Evolutionary conservation across 768 basidiomycete species (phyloP).

Genomic region (Serendipita indica): DNA sequence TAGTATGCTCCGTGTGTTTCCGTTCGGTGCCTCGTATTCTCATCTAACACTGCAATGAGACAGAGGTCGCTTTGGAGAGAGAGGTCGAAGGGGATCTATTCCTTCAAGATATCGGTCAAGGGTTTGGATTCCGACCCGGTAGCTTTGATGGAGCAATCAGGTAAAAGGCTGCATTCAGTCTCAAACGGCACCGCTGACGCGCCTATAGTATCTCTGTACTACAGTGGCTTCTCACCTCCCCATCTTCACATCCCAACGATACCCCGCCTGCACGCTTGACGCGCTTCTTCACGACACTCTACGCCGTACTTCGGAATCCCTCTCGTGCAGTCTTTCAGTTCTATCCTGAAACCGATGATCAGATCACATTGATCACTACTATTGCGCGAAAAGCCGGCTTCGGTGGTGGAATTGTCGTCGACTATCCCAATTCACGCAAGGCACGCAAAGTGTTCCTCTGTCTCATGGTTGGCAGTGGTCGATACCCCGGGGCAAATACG

Average conservation of each 20-base stretch:
- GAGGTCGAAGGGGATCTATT: constrained; percentile 95
- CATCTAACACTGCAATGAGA: not conserved
- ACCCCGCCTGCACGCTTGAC: constrained; percentile 74
- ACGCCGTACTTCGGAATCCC: constrained; percentile 72
- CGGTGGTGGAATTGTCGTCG: constrained; percentile 89
- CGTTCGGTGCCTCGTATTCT: not conserved
- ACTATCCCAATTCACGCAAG: constrained; percentile 94
- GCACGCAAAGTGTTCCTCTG: constrained; percentile 91
- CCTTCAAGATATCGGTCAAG: constrained; percentile 94
- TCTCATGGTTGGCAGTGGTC: constrained; percentile 56
- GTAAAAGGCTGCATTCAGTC: constrained; percentile 27
- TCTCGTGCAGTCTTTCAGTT: constrained; percentile 76
- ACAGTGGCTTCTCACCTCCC: constrained; percentile 96
- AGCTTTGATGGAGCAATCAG: constrained; percentile 97
- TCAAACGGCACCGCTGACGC: not conserved
- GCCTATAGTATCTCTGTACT: constrained; percentile 79
- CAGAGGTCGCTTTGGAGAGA: constrained; percentile 89
- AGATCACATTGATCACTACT: constrained; percentile 86
- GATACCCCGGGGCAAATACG: not conserved
- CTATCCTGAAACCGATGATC: constrained; percentile 94
- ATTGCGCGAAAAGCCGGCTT: constrained; percentile 91
- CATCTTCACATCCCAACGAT: constrained; percentile 77
- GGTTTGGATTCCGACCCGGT: constrained; percentile 91
- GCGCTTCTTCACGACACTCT: constrained; percentile 86
- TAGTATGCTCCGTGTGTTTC: constrained; percentile 77